phyloP scores from a whole-genome alignment of 371 early-diverging fungal genomes.

The Mortierella sp. region DNA sequence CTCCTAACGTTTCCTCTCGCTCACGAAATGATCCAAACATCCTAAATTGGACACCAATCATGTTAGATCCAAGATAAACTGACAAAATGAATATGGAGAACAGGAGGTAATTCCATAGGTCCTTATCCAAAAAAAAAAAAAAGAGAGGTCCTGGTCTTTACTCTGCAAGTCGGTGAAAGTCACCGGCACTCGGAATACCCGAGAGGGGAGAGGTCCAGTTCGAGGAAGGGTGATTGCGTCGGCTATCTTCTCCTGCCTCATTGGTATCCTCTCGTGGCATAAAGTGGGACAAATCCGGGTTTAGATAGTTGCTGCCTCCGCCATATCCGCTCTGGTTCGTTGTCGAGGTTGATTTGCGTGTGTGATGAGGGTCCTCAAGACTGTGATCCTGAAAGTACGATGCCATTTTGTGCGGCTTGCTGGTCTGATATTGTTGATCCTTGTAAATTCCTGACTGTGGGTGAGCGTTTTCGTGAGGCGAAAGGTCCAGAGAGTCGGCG shows the following conservation, averaged over 20 bases:
- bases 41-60: constrained; percentile 17
- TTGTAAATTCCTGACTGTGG: too few relatives aligned
- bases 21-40: constrained; percentile 61
- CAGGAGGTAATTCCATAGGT: too few relatives aligned
- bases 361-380: constrained; percentile 37
- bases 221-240: background rate
- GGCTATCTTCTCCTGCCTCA: background rate
- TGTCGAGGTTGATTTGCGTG: constrained; percentile 14
- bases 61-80: background rate
- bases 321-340: background rate
- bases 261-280: constrained; percentile 42
- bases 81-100: constrained; percentile 5
- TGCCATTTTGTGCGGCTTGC: constrained; percentile 22
- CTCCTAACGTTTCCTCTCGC: constrained; percentile 48
- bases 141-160: constrained; percentile 1
- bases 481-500: too few relatives aligned
- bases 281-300: constrained; percentile 45
- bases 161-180: constrained; percentile 48
- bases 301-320: constrained; percentile 13
- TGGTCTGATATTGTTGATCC: too few relatives aligned
- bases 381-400: constrained; percentile 49
- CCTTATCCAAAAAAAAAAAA: background rate
- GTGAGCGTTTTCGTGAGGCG: too few relatives aligned
- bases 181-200: constrained; percentile 21
- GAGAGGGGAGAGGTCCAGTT: background rate